These are phyloP conservation scores for Maudiozyma serrabonitensis DNA, from an alignment of 805 yeast genomes.

Conservation along the genomic window DNA sequence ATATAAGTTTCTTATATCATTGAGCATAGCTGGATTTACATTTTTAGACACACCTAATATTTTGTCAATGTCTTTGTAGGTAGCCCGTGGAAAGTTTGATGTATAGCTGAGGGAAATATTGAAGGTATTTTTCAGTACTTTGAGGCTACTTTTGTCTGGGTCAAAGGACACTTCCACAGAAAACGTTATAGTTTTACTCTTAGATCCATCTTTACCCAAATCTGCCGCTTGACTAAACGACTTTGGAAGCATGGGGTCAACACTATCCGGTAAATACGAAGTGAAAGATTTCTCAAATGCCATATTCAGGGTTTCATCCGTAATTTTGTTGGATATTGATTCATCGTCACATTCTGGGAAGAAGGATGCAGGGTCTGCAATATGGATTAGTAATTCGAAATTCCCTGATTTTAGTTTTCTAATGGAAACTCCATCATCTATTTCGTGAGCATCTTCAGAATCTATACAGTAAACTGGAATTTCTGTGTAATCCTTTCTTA, in stretches of 20 bases:
- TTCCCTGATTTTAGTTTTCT: conserved; percentile 23
- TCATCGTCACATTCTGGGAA: conserved; percentile 25
- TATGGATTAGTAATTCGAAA: conserved; percentile 52
- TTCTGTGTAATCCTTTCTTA: conserved; percentile 35
- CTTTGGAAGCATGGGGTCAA: conserved; percentile 62
- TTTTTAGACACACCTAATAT: conserved; percentile 30
- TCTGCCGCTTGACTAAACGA: conserved; percentile 43
- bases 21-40: conserved; percentile 3
- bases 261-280: conserved; percentile 59
- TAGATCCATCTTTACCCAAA: conserved; percentile 34
- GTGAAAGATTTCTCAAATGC: conserved; percentile 60
- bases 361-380: conserved; percentile 81
- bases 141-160: conserved; percentile 20
- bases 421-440: conserved; percentile 86
- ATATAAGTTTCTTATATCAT: conserved; percentile 32
- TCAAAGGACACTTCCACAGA: conserved; percentile 26
- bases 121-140: conserved; percentile 19
- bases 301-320: conserved; percentile 33
- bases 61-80: conserved; percentile 55
- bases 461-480: conserved; percentile 76
- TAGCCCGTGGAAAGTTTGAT: conserved; percentile 39
- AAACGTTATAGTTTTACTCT: conserved; percentile 42
- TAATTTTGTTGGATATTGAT: conserved; percentile 12
- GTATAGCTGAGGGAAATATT: conserved; percentile 35
- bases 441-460: conserved; percentile 68